A percentile compares a stretch with the other conserved stretches of the same genome.
Evolutionary conservation across 768 basidiomycete species (phyloP).

Genomic region (Exsudoporus frostii): DNA sequence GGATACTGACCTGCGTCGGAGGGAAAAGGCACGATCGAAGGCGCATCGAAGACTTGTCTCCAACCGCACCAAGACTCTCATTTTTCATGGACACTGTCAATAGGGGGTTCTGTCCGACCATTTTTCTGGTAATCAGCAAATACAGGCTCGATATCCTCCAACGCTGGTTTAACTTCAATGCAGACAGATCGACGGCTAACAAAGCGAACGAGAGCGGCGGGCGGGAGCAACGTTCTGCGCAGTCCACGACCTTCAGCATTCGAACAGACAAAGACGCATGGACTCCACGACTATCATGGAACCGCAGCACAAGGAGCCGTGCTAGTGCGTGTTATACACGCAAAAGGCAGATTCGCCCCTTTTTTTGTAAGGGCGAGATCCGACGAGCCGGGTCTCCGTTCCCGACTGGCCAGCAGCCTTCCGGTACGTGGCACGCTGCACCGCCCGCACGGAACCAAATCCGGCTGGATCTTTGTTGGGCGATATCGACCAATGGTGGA

Average conservation of each 20-base stretch:
- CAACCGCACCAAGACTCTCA: background rate
- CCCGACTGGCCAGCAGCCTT: conserved; percentile 70
- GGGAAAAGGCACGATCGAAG: background rate
- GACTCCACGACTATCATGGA: conserved; percentile 55
- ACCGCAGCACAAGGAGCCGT: conserved; percentile 79
- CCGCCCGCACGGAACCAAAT: conserved; percentile 19
- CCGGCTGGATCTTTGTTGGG: conserved; percentile 20
- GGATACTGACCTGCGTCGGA: background rate
- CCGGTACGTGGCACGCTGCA: conserved; percentile 37
- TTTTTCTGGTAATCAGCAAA: background rate
- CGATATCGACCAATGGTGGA: conserved; percentile 21
- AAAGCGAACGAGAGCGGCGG: background rate
- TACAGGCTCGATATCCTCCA: background rate
- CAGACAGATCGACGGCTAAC: background rate
- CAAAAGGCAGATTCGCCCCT: conserved; percentile 71
- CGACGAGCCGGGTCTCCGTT: conserved; percentile 65
- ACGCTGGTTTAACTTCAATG: background rate
- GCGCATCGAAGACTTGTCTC: background rate
- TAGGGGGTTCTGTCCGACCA: background rate
- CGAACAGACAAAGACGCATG: conserved; percentile 16
- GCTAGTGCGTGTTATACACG: conserved; percentile 53
- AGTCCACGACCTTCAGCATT: conserved; percentile 2
- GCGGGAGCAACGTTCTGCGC: conserved; percentile 8
- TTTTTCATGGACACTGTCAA: background rate
- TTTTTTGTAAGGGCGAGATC: conserved; percentile 79